These are phyloP conservation scores for Ailanthus altissimus DNA, from an alignment of 345 rosid species.

Conservation along the genomic window DNA sequence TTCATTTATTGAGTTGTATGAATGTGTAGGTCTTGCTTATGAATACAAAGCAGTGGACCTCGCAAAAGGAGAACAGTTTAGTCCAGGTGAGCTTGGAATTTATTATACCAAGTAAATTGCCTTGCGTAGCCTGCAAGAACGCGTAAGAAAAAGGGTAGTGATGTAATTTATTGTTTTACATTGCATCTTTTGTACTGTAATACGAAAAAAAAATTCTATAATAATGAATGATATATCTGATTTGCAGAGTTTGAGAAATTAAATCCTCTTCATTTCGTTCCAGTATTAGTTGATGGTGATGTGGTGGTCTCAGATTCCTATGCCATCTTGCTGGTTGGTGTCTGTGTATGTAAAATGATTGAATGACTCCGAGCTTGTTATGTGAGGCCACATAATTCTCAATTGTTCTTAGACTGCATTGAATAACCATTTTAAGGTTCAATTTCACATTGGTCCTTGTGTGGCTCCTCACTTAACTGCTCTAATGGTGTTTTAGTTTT, in stretches of 20 bases:
- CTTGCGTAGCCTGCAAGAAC: neutral
- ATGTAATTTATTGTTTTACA: neutral
- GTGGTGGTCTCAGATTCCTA: conserved; percentile 51
- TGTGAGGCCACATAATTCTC: neutral
- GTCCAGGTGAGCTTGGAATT: conserved; percentile 35
- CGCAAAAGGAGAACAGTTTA: conserved; percentile 44
- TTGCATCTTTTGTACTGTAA: neutral
- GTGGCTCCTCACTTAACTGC: neutral
- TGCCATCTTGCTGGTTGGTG: conserved; percentile 53
- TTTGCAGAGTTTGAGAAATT: conserved; percentile 48
- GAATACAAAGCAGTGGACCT: conserved; percentile 52
- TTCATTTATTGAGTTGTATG: too few relatives aligned
- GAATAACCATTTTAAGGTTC: neutral
- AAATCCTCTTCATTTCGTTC: conserved; percentile 50
- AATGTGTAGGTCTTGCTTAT: conserved; percentile 43
- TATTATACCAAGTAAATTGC: neutral
- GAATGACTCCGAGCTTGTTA: neutral
- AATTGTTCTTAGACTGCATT: neutral
- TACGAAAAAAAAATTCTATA: neutral
- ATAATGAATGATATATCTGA: conserved; percentile 7
- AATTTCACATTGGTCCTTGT: neutral
- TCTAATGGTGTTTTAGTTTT: neutral
- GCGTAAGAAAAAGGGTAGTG: too few relatives aligned
- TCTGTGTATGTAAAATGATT: neutral
- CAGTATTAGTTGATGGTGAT: conserved; percentile 54